Evolutionary conservation across 192 early-diverging fungal species (phyloP), one percentile per base, ranked within the genome.

Genomic region (Entomortierella beljakovae): DNA sequence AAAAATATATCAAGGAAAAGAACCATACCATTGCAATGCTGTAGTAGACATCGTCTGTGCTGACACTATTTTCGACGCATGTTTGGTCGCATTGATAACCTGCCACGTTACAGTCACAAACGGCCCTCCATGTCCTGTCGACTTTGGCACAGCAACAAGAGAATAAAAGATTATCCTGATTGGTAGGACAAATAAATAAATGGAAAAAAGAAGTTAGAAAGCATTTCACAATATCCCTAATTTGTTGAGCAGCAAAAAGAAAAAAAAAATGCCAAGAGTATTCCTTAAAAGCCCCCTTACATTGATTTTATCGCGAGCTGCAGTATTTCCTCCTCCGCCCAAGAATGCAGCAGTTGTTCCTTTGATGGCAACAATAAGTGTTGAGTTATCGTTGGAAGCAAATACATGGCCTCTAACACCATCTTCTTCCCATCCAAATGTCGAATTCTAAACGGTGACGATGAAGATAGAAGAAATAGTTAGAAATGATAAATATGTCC

Each of bases 141-240:
- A 93, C 93, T 58, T 91, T 90, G n/a, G 93, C 97, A 81, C 97
- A 99, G 87, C 97, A 99, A 82, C 97, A 99, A 5, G 94, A 96
- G 70, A 99, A 99, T 70, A 98, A 85, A 46, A 94, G 86, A 77
- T 98, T 99, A 82, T 98, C 96, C 87, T 88, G n/a, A n/a, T n/a
- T n/a, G n/a, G n/a, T n/a, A n/a, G n/a, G n/a, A 29, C 37, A 57
- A 18, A 37, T 37, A 59, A 8, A 18, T 3, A 32, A 48, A 57
- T 49, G 31, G 26, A 31, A 62, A 18, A 54, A 42, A 23, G 35
- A 10, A n/a, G 20, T 11, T 50, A 40, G n/a, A n/a, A n/a, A n/a
- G n/a, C n/a, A n/a, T n/a, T n/a, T n/a, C n/a, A n/a, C n/a, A n/a
- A n/a, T n/a, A n/a, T n/a, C n/a, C n/a, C n/a, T n/a, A n/a, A n/a